These are phyloP conservation scores for Epicoccum nigrum DNA, from an alignment of 2,329 filamentous ascomycete genomes.

Conservation along the genomic window DNA sequence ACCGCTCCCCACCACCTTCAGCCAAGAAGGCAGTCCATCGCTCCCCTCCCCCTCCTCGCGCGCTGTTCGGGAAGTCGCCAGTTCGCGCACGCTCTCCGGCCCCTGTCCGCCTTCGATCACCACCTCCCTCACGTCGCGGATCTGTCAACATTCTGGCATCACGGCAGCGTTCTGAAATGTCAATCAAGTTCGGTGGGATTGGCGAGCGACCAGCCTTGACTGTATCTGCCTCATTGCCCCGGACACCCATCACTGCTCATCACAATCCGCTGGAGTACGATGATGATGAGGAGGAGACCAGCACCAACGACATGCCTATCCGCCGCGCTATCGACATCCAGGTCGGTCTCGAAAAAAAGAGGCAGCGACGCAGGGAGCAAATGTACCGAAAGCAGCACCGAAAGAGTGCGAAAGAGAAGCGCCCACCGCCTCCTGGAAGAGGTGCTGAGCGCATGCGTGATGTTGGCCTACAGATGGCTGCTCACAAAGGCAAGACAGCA, in stretches of 20 bases:
- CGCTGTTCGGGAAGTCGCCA: slow-evolving; percentile 74
- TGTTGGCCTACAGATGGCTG: slow-evolving; percentile 83
- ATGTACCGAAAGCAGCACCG: slow-evolving; percentile 88
- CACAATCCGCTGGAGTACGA: slow-evolving; percentile 44
- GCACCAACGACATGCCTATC: slow-evolving; percentile 64
- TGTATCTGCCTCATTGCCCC: slow-evolving; percentile 85
- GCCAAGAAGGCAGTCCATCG: slow-evolving; percentile 23
- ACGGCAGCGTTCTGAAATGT: slow-evolving; percentile 48
- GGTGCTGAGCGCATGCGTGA: slow-evolving; percentile 94
- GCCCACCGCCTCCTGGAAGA: slow-evolving; percentile 74
- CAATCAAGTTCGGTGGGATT: slow-evolving; percentile 58
- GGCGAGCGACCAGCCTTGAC: slow-evolving; percentile 70
- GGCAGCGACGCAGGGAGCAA: slow-evolving; percentile 90
- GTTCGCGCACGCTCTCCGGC: slow-evolving; percentile 59
- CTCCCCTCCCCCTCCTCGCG: slow-evolving; percentile 55
- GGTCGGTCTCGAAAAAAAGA: slow-evolving; percentile 85
- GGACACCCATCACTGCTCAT: slow-evolving; percentile 64
- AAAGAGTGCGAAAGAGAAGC: slow-evolving; percentile 74
- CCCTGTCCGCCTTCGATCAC: slow-evolving; percentile 62
- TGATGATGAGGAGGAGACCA: slow-evolving; percentile 46
- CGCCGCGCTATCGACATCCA: slow-evolving; percentile 98
- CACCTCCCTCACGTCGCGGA: slow-evolving; percentile 64
- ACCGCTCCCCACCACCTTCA: slow-evolving; percentile 40
- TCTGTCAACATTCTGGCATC: slow-evolving; percentile 42
- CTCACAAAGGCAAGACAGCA: slow-evolving; percentile 60